Conservation (phyloP, 2,329 filamentous ascomycete genomes). For the Aureobasidium sp. region DNA sequence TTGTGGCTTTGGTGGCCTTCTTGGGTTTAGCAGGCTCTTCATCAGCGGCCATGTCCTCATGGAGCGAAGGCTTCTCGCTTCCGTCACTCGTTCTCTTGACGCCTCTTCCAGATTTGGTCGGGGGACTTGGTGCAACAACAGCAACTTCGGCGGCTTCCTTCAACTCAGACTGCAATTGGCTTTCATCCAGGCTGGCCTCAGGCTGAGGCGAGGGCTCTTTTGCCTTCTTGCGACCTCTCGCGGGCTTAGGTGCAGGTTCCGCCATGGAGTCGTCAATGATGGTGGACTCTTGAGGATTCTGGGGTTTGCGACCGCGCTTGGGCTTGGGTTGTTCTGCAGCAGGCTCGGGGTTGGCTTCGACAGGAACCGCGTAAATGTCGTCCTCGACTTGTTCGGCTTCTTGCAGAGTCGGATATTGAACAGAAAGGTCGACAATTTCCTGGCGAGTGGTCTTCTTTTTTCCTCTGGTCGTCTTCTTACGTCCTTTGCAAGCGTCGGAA, state of each 20-base stretch:
- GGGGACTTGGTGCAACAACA: slow-evolving; percentile 25
- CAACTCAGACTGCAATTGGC: slow-evolving; percentile 25
- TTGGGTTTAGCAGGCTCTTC: slow-evolving; percentile 13
- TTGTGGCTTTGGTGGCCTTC: slow-evolving; percentile 18
- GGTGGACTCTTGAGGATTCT: slow-evolving; percentile 16
- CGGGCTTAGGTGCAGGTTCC: slow-evolving; percentile 14
- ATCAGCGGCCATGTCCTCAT: neutral
- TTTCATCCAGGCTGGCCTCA: slow-evolving; percentile 22
- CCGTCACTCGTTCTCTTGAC: slow-evolving; percentile 35
- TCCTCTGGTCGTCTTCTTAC: slow-evolving; percentile 32
- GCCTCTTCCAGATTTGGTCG: slow-evolving; percentile 28
- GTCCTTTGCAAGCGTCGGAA: slow-evolving; percentile 32
- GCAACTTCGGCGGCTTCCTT: slow-evolving; percentile 16
- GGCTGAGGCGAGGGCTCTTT: slow-evolving; percentile 8
- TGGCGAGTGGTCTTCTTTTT: slow-evolving; percentile 32
- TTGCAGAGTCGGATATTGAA: slow-evolving; percentile 9
- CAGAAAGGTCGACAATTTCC: slow-evolving; percentile 7
- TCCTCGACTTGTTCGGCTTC: neutral
- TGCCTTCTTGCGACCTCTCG: slow-evolving; percentile 14
- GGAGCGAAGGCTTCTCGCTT: slow-evolving; percentile 14
- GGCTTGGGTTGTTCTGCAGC: slow-evolving; percentile 23
- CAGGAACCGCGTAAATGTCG: neutral
- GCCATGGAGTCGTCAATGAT: slow-evolving; percentile 1
- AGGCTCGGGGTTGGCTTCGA: neutral
- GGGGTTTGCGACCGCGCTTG: slow-evolving; percentile 25